Conservation (phyloP, 129 eudicot species). For the Flaveria bidentis region DNA sequence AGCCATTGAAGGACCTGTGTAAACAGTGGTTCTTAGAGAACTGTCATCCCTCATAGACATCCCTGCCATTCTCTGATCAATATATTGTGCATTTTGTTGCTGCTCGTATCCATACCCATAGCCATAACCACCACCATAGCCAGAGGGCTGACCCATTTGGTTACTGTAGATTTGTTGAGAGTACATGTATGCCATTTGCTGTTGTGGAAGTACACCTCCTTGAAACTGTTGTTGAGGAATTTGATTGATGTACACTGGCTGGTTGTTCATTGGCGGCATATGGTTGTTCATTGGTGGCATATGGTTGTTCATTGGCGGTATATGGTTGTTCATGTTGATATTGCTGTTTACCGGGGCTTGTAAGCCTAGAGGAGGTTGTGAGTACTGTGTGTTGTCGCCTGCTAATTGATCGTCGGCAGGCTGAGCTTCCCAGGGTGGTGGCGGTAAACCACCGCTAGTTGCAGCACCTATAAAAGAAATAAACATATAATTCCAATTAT, state of each 20-base stretch:
- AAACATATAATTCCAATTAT: not conserved
- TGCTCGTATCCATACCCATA: constrained; percentile 58
- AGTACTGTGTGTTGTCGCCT: constrained; percentile 28
- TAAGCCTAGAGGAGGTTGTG: constrained; percentile 34
- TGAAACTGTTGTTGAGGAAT: constrained; percentile 41
- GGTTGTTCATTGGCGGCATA: constrained; percentile 39
- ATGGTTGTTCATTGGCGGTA: constrained; percentile 34
- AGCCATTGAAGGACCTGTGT: constrained; percentile 40
- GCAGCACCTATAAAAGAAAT: constrained; percentile 45
- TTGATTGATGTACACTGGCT: constrained; percentile 38
- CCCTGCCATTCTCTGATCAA: constrained; percentile 71
- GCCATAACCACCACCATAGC: constrained; percentile 54
- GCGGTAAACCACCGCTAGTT: constrained; percentile 61
- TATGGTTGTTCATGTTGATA: constrained; percentile 22
- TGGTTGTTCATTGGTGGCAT: constrained; percentile 40
- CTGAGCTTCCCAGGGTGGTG: constrained; percentile 96
- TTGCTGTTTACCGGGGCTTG: constrained; percentile 21
- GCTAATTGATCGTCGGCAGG: constrained; percentile 39
- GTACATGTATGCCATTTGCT: constrained; percentile 59
- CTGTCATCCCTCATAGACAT: constrained; percentile 60
- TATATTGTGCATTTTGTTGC: constrained; percentile 63
- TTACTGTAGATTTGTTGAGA: constrained; percentile 57
- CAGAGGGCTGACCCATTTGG: constrained; percentile 58
- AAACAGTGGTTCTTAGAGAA: constrained; percentile 33
- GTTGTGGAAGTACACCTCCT: constrained; percentile 35